phyloP scores from a whole-genome alignment of 345 rosid species.

The Eucalyptus virginea region DNA sequence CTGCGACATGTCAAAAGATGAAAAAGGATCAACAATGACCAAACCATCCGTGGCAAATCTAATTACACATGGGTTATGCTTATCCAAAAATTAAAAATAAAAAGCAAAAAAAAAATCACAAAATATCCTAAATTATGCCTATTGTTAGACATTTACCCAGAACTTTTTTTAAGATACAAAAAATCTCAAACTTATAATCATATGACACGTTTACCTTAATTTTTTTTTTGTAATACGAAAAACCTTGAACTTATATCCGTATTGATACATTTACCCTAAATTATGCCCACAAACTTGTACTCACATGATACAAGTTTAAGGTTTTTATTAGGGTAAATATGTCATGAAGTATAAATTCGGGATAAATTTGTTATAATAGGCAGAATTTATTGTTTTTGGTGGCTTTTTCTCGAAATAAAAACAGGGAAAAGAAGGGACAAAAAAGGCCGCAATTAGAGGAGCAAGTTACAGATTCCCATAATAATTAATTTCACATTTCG shows the following conservation, averaged over 20 bases:
- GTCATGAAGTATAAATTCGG: too few species aligned
- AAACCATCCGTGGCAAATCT: neutral
- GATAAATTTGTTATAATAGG: too few species aligned
- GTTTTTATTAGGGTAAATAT: too few species aligned
- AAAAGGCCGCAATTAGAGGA: neutral
- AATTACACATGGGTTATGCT: neutral
- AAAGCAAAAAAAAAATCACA: rapidly evolving
- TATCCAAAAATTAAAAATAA: neutral
- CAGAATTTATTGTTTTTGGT: neutral
- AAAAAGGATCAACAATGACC: neutral
- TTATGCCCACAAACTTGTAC: too few species aligned
- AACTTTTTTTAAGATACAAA: neutral
- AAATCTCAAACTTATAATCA: rapidly evolving
- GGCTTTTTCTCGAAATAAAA: too few species aligned
- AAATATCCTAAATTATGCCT: too few species aligned
- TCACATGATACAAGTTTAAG: too few species aligned
- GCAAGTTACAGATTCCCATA: neutral
- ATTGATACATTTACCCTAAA: too few species aligned
- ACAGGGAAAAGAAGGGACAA: neutral
- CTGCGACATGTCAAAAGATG: neutral
- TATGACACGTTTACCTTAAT: too few species aligned
- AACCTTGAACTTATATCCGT: too few species aligned
- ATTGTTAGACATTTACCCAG: neutral
- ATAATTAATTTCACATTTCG: neutral
- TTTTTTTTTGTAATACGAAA: too few species aligned